These are phyloP conservation scores for Cystobasidium tubakii DNA, from an alignment of 768 basidiomycete species.

Conservation along the genomic window DNA sequence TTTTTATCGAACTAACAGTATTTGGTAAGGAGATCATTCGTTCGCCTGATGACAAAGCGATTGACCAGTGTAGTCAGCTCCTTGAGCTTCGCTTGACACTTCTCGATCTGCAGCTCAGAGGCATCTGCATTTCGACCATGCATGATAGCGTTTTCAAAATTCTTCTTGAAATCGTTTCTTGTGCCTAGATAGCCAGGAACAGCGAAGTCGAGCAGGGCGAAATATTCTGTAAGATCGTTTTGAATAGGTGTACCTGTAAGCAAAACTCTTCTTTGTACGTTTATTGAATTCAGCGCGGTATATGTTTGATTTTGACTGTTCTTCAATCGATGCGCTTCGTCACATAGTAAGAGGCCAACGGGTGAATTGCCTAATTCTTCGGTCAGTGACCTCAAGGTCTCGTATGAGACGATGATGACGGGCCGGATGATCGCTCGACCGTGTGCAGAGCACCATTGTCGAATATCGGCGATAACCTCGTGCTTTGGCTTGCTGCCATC, in stretches of 20 bases:
- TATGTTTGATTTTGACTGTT: conserved; percentile 53
- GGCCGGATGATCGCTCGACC: conserved; percentile 84
- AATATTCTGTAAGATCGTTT: conserved; percentile 70
- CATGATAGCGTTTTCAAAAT: conserved; percentile 83
- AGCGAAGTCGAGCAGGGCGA: conserved; percentile 94
- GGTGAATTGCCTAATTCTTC: conserved; percentile 68
- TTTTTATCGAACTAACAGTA: conserved; percentile 68
- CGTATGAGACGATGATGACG: conserved; percentile 99
- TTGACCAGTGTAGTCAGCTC: conserved; percentile 56
- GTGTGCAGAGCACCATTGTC: conserved; percentile 78
- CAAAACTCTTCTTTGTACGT: conserved; percentile 78
- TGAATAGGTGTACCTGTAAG: conserved; percentile 92
- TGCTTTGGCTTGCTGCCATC: conserved; percentile 88
- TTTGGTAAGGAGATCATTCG: conserved; percentile 74
- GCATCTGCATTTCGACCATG: conserved; percentile 77
- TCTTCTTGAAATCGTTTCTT: conserved; percentile 53
- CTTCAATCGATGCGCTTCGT: conserved; percentile 94
- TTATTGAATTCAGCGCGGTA: conserved; percentile 64
- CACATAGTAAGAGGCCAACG: conserved; percentile 88
- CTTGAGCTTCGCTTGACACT: conserved; percentile 68
- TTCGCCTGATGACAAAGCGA: conserved; percentile 78
- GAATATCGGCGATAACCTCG: conserved; percentile 69
- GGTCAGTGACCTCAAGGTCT: conserved; percentile 77
- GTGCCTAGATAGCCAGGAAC: conserved; percentile 79
- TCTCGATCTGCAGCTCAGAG: conserved; percentile 64